These are phyloP conservation scores for Diversispora eburnea DNA, from an alignment of 192 early-diverging fungal species.

Conservation along the genomic window DNA sequence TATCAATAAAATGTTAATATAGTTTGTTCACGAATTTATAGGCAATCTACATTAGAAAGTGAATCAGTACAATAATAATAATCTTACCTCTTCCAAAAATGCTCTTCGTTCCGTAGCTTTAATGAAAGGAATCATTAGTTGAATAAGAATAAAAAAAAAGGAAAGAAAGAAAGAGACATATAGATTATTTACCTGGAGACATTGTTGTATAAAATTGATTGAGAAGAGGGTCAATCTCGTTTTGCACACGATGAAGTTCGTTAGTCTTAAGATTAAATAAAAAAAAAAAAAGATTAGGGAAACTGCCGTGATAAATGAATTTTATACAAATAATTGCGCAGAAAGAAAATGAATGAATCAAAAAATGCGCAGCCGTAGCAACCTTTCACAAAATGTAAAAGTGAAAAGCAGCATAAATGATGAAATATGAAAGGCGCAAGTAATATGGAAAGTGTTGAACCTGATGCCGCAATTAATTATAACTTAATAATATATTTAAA, in stretches of 20 bases:
- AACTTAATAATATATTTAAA: background rate
- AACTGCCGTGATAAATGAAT: background rate
- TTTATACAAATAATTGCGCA: background rate
- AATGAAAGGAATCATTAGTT: background rate
- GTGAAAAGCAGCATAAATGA: too few species aligned
- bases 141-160: background rate
- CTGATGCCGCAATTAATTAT: too few species aligned
- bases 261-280: background rate
- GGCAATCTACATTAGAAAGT: background rate
- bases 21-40: too few species aligned
- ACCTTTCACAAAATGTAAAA: too few species aligned
- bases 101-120: background rate
- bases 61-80: background rate
- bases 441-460: too few species aligned
- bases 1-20: background rate
- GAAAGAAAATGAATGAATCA: background rate
- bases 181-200: conserved; percentile 20
- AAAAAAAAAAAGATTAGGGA: background rate
- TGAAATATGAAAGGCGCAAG: too few species aligned
- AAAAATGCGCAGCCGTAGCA: too few species aligned
- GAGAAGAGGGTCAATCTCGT: conserved; percentile 22
- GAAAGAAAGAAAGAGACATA: background rate
- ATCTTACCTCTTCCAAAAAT: conserved; percentile 24
- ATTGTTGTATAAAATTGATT: conserved; percentile 15
- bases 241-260: background rate